Percentiles rank a stretch among this genome's conserved stretches.
phyloP scores from a whole-genome alignment of 108 stramenopile genomes.

The Fragilariopsis cylindrus region DNA sequence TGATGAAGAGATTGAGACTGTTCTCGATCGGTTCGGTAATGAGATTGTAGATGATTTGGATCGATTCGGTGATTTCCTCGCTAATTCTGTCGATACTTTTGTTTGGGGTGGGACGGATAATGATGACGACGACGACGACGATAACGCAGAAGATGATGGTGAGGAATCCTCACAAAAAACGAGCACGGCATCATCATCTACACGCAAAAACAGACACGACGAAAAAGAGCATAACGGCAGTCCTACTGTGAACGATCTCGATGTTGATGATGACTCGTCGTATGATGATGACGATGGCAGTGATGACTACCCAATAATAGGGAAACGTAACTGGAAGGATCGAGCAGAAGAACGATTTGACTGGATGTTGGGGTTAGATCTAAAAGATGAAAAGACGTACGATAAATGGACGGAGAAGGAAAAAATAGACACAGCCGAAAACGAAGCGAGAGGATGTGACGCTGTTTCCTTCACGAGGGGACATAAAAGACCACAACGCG shows the following conservation, averaged over 20 bases:
- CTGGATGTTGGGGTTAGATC: slow-evolving; percentile 36
- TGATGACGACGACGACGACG: neutral
- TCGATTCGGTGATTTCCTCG: slow-evolving; percentile 34
- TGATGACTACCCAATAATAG: neutral
- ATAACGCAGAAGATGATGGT: neutral
- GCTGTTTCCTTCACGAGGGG: slow-evolving; percentile 26
- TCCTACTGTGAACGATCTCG: no score
- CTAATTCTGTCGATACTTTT: slow-evolving; percentile 28
- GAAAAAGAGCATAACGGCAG: no score
- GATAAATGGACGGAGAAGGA: slow-evolving; percentile 16
- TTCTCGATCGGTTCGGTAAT: slow-evolving; percentile 6
- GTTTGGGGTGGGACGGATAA: slow-evolving; percentile 28
- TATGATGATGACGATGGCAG: neutral
- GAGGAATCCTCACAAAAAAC: neutral
- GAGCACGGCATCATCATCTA: neutral
- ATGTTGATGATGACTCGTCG: no score
- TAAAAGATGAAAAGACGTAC: slow-evolving; percentile 23
- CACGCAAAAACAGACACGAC: no score
- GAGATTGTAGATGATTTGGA: slow-evolving; percentile 26
- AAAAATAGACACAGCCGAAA: neutral
- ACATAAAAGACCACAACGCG: neutral
- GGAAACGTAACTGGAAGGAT: slow-evolving; percentile 42
- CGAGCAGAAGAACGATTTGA: slow-evolving; percentile 41
- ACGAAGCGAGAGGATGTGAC: slow-evolving; percentile 9
- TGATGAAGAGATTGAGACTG: neutral